Percentiles rank a stretch among this genome's conserved stretches.
phyloP scores from a whole-genome alignment of 306 rosid genomes.

The Citrullus colocynthis region DNA sequence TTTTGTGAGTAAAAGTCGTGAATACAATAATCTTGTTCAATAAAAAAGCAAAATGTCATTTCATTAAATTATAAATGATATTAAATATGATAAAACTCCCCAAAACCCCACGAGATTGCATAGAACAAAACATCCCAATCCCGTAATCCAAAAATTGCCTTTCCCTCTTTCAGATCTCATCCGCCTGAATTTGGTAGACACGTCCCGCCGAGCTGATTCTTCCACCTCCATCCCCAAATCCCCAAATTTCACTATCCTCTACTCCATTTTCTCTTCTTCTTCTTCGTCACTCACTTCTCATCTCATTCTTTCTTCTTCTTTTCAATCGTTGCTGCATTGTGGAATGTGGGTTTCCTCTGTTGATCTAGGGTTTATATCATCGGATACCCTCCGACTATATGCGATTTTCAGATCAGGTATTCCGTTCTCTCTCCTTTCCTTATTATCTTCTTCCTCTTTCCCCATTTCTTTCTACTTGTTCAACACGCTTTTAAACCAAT shows the following conservation, averaged over 20 bases:
- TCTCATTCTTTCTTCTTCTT: neutral
- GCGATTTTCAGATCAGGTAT: neutral
- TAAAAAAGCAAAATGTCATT: no score
- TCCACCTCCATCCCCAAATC: neutral
- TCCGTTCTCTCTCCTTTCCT: neutral
- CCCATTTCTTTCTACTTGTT: neutral
- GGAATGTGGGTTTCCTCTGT: neutral
- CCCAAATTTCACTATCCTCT: neutral
- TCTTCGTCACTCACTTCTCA: neutral
- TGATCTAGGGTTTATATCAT: conserved; percentile 8
- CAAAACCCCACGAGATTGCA: neutral
- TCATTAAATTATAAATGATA: no score
- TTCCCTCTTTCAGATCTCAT: conserved; percentile 6
- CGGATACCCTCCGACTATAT: neutral
- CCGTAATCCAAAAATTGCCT: neutral
- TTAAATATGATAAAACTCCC: neutral
- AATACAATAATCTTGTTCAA: no score
- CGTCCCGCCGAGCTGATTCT: neutral
- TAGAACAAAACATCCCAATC: neutral
- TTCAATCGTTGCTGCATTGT: neutral
- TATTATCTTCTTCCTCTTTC: neutral
- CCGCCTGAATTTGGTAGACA: neutral
- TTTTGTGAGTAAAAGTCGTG: no score
- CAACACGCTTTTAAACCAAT: neutral
- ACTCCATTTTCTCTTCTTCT: neutral